Conservation (phyloP, 2,329 filamentous ascomycete species). For the Colletotrichum karsti region DNA sequence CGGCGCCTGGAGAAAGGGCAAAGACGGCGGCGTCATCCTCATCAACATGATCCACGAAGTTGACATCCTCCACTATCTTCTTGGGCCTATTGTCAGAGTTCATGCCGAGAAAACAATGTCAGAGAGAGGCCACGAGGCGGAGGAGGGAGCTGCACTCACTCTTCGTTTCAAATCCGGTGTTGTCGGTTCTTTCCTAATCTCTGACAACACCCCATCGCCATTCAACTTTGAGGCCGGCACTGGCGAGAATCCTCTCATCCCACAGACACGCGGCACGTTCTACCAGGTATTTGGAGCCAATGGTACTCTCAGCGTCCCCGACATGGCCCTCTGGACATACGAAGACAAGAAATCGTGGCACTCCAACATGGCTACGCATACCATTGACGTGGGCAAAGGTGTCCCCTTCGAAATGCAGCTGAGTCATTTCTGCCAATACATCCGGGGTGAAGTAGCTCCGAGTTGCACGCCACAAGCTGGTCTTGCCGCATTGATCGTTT, state of each 20-base stretch:
- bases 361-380: conserved; percentile 42
- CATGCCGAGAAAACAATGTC: conserved; percentile 56
- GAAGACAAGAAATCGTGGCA: conserved; percentile 50
- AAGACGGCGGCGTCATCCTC: conserved; percentile 54
- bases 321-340: conserved; percentile 60
- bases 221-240: conserved; percentile 66
- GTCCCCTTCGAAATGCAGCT: conserved; percentile 62
- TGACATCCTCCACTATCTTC: conserved; percentile 64
- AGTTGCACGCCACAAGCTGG: conserved; percentile 59
- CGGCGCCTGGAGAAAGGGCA: conserved; percentile 51
- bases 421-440: conserved; percentile 58
- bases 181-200: conserved; percentile 65
- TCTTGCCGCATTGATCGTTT: conserved; percentile 59
- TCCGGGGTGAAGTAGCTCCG: conserved; percentile 49
- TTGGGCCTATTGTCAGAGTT: conserved; percentile 60
- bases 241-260: conserved; percentile 65
- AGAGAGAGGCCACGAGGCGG: conserved; percentile 55
- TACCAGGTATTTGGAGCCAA: conserved; percentile 64
- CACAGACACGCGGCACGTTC: conserved; percentile 49
- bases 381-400: conserved; percentile 28
- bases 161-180: conserved; percentile 61
- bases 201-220: conserved; percentile 58
- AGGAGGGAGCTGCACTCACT: conserved; percentile 64
- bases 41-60: conserved; percentile 70
- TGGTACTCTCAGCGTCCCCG: conserved; percentile 37